Evolutionary conservation across 2,329 filamentous ascomycete species (phyloP).

Genomic region (Beauveria scarabaeidicola): DNA sequence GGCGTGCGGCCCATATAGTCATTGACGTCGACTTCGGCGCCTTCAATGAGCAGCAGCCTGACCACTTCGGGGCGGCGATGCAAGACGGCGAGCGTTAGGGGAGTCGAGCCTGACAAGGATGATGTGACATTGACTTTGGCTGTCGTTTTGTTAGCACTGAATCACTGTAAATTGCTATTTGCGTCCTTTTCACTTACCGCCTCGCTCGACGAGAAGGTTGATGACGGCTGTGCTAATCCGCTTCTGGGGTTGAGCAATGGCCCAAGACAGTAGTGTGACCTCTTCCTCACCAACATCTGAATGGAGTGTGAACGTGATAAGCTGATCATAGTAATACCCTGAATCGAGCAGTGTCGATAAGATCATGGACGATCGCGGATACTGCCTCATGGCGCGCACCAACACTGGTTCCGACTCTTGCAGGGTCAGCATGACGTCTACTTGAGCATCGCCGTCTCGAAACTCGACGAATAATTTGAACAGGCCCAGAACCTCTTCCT

Average conservation of each 20-base stretch:
- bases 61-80: constrained; percentile 49
- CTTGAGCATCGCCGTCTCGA: constrained; percentile 34
- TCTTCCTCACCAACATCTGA: constrained; percentile 42
- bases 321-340: constrained; percentile 53
- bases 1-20: constrained; percentile 51
- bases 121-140: constrained; percentile 52
- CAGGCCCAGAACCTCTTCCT: constrained; percentile 42
- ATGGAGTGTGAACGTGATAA: constrained; percentile 33
- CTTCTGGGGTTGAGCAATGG: constrained; percentile 54
- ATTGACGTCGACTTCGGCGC: constrained; percentile 49
- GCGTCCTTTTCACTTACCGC: constrained; percentile 20
- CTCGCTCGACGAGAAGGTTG: constrained; percentile 43
- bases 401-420: constrained; percentile 39
- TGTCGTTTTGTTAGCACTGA: constrained; percentile 17
- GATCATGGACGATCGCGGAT: constrained; percentile 46
- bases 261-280: constrained; percentile 52
- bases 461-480: constrained; percentile 45
- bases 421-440: constrained; percentile 42
- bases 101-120: constrained; percentile 42
- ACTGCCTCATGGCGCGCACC: constrained; percentile 43
- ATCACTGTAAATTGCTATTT: constrained; percentile 12
- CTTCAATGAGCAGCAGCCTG: constrained; percentile 45
- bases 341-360: constrained; percentile 45
- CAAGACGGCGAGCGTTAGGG: constrained; percentile 52
- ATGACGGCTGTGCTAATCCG: constrained; percentile 51